Base-by-base conservation (phyloP, 345 rosid genomes). In the Dipteronia dyeriana region DNA sequence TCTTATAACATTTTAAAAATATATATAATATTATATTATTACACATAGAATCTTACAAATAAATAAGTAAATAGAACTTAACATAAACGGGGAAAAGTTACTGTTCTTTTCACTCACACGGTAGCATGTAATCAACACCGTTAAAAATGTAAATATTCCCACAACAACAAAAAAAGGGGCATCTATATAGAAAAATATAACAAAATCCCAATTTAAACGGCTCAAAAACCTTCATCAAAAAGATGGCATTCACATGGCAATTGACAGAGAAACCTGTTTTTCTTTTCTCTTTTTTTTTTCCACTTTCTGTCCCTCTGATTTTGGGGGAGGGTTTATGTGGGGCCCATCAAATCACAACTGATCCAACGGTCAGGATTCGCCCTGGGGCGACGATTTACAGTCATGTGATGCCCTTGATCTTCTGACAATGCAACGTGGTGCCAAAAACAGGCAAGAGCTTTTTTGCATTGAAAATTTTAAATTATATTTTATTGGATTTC, bases 361-460 rank as follows among this genome's bases (percentile, higher is more conserved):
- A 78, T 81, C 79, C 0, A 1, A 54, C 71, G 80, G 66, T 13
- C 38, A 68, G 22, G 11, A 68, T 47, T 45, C 3, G 19, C 11
- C 61, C 3, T 57, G 49, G 16, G 4, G 1, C 57, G 63, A 38
- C 68, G 25, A n/a, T 13, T 12, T 7, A 11, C 75, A 38, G 8
- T 29, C 66, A n/a, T n/a, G 20, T 38, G 38, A 57, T 38, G 22
- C 34, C 20, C 66, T 72, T 38, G 1, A 22, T 2, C 56, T 7
- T 2, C 11, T 7, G 41, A 16, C 22, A 0, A 56, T 67, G 75
- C 60, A 72, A 72, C 72, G 75, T 54, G 78, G 75, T 56, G 78
- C 70, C 80, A 47, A 68, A 76, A 60, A 45, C 80, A 47, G 63
- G 73, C 66, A 45, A 38, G 23, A 29, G 61, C 78, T 41, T 8